Conservation (phyloP, 2,329 filamentous ascomycete species). For the Microdochium bolleyi region DNA sequence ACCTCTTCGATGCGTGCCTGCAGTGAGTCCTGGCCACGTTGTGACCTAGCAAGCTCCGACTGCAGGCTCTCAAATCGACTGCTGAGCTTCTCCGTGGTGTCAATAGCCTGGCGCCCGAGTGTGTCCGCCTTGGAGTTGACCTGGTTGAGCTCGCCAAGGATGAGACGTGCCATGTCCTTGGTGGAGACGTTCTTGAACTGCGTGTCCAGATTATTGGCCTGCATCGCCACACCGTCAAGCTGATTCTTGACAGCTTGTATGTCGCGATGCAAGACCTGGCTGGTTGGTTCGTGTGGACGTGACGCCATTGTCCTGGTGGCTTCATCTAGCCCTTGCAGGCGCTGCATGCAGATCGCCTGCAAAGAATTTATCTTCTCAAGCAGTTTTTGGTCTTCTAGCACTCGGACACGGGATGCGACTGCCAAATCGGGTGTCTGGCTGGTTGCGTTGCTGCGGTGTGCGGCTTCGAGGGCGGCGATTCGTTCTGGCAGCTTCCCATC, state of each 20-base stretch:
- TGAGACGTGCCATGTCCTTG: not conserved
- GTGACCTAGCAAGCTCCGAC: not conserved
- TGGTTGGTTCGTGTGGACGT: not conserved
- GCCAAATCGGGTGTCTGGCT: not conserved
- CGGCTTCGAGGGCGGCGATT: not conserved
- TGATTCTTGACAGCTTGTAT: not conserved
- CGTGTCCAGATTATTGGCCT: not conserved
- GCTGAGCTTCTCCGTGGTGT: not conserved
- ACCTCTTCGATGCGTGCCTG: not conserved
- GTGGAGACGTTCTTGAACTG: slow-evolving; percentile 2
- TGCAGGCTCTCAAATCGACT: not conserved
- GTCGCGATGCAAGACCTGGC: not conserved
- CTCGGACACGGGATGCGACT: not conserved
- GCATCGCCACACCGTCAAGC: not conserved
- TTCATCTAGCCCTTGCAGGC: not conserved
- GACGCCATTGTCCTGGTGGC: not conserved
- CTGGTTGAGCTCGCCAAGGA: slow-evolving; percentile 1
- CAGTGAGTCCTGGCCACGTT: not conserved
- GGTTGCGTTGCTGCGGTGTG: not conserved
- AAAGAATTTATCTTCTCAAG: not conserved
- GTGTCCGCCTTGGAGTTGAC: not conserved
- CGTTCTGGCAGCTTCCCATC: not conserved
- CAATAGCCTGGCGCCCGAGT: not conserved
- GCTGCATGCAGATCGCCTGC: not conserved
- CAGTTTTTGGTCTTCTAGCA: not conserved